A percentile compares a stretch with the other conserved stretches of the same genome.
Conservation (phyloP, 1,284 basidiomycete species). For the Ustilago nuda region DNA sequence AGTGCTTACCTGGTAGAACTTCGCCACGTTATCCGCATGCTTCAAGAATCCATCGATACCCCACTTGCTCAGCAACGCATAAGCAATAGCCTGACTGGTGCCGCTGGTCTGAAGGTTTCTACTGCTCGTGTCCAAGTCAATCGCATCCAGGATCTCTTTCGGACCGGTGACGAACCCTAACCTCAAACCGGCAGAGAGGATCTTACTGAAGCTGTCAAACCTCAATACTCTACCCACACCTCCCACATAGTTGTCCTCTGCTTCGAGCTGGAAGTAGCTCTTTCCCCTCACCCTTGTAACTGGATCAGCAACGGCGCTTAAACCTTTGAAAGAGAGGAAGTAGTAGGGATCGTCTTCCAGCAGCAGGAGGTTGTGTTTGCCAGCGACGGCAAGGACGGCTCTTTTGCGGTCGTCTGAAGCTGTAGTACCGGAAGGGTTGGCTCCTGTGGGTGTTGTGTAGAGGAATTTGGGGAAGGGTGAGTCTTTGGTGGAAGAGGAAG, state of each 20-base stretch:
- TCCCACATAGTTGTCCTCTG: constrained; percentile 29
- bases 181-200: constrained; percentile 69
- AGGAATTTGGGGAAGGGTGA: constrained; percentile 78
- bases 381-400: constrained; percentile 78
- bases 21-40: constrained; percentile 78
- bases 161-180: constrained; percentile 87
- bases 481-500: constrained; percentile 73
- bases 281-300: constrained; percentile 44
- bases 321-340: constrained; percentile 57
- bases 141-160: constrained; percentile 77
- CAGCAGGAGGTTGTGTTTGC: constrained; percentile 48
- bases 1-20: constrained; percentile 77
- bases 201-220: constrained; percentile 76
- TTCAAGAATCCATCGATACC: constrained; percentile 77
- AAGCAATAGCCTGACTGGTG: constrained; percentile 82
- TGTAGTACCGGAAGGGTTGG: constrained; percentile 66
- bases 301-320: constrained; percentile 50
- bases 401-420: constrained; percentile 76
- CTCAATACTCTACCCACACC: constrained; percentile 64
- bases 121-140: constrained; percentile 78
- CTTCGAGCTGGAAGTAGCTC: constrained; percentile 65
- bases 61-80: constrained; percentile 79
- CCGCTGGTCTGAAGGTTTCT: constrained; percentile 80
- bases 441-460: constrained; percentile 77
- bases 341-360: constrained; percentile 66